phyloP scores from a whole-genome alignment of 164 flowering plant genomes.

The Umbilicus rupestris region DNA sequence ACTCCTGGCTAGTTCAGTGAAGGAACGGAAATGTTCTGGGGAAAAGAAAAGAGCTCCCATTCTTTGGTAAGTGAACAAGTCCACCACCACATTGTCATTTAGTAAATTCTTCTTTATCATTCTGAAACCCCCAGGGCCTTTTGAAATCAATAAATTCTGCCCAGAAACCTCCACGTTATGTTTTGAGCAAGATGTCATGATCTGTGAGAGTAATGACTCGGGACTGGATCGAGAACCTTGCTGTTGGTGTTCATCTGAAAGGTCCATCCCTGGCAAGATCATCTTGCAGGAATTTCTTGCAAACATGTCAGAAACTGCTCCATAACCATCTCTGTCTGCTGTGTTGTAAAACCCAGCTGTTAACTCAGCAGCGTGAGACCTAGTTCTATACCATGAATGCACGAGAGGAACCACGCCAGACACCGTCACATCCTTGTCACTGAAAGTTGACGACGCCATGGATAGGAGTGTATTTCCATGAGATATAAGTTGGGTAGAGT shows the following conservation, averaged over 20 bases:
- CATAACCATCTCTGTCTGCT: slow-evolving; percentile 52
- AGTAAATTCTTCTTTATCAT: slow-evolving; percentile 46
- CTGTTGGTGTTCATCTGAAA: slow-evolving; percentile 46
- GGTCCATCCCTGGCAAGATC: slow-evolving; percentile 75
- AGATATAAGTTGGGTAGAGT: slow-evolving; percentile 51
- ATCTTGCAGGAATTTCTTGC: slow-evolving; percentile 51
- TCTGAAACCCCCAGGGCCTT: slow-evolving; percentile 26
- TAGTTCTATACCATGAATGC: slow-evolving; percentile 51
- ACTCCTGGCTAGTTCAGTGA: slow-evolving; percentile 47
- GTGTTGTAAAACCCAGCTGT: slow-evolving; percentile 83
- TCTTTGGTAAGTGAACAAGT: slow-evolving; percentile 67
- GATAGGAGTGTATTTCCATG: slow-evolving; percentile 73
- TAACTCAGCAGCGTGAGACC: slow-evolving; percentile 69
- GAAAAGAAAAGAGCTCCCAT: slow-evolving; percentile 96
- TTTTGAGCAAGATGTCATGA: slow-evolving; percentile 36
- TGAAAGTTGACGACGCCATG: slow-evolving; percentile 42
- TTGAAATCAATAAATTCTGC: slow-evolving; percentile 37
- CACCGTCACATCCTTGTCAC: slow-evolving; percentile 21
- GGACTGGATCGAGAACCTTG: slow-evolving; percentile 45
- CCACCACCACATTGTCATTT: slow-evolving; percentile 24
- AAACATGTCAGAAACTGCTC: slow-evolving; percentile 49
- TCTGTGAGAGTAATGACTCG: slow-evolving; percentile 43
- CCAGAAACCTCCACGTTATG: slow-evolving; percentile 54
- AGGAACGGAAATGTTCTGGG: slow-evolving; percentile 68
- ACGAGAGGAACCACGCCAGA: slow-evolving; percentile 64